Base-by-base conservation (phyloP, 192 early-diverging fungal species). In the Coemansia sp. region DNA sequence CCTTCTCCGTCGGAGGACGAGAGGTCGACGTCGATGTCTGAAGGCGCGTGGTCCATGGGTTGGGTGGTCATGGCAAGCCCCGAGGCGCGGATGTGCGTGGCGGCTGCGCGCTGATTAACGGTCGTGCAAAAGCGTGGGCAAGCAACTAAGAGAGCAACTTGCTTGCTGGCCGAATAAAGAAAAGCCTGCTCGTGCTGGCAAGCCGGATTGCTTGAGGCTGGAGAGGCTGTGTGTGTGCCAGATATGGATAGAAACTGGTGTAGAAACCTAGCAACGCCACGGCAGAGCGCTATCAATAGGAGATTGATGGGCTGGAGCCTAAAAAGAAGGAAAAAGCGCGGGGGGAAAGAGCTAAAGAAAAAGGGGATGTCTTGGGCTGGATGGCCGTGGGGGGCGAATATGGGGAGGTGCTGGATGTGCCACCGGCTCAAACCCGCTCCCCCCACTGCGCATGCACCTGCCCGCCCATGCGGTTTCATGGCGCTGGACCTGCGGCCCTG, bases 1-100 rank as follows among this genome's bases (percentile, higher is more conserved):
- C 50, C 64, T 18, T 69, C 68, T 46, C 38, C 72, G 18, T 41
- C 65, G 19, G 70, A 67, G 14, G 74, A 77, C 15, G 74, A 77
- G 30, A 77, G 68, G 68, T 77, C 74, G 28, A 77, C 63, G 33
- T 77, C 74, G 53, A 70, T 69, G 55, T 77, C 74, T 45, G 74
- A 77, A 33, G 63, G 74, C 41, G 74, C 63, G 48, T 65, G 61
- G 60, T 66, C 59, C 74, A 77, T 77, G 37, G 60, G 60, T 42
- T 67, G 74, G 33, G 74, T 77, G 31, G 74, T 78, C 74, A 78
- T 78, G 63, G 43, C 50, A 53, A 42, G 23, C 23, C 54, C 54
- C 12, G 59, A 19, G 15, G 59, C 54, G 23, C 23, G 13, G 57
- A 30, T 7, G 37, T n/a, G 43, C 15, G 65, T 61, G 59, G 68